phyloP scores from a whole-genome alignment of 306 rosid genomes.

The Trifolium repens region DNA sequence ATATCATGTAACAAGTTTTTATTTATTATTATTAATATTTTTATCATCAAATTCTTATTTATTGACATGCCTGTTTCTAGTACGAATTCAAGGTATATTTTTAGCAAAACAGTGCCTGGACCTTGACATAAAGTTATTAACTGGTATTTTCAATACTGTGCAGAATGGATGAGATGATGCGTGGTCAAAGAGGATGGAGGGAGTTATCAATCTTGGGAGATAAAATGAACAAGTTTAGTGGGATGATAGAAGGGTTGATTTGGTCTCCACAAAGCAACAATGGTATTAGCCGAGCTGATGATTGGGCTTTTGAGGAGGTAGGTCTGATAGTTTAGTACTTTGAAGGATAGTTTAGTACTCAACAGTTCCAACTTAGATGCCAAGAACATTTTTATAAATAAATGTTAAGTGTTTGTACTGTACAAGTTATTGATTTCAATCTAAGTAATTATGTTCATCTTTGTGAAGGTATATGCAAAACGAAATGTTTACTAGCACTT shows the following conservation, averaged over 20 bases:
- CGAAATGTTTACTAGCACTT: too few relatives aligned
- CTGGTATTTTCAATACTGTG: constrained; percentile 37
- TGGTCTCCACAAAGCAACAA: constrained; percentile 89
- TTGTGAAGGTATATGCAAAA: too few relatives aligned
- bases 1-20: constrained; percentile 26
- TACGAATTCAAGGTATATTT: too few relatives aligned
- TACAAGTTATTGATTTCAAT: too few relatives aligned
- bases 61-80: too few relatives aligned
- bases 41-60: constrained; percentile 28
- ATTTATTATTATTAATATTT: not conserved
- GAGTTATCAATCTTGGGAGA: constrained; percentile 93
- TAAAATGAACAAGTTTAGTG: constrained; percentile 87
- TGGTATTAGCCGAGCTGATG: constrained; percentile 61
- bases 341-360: constrained; percentile 6
- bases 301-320: constrained; percentile 97
- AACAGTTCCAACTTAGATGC: not conserved
- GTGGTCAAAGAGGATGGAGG: constrained; percentile 99
- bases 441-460: too few relatives aligned
- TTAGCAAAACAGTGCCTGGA: too few relatives aligned
- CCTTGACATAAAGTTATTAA: too few relatives aligned
- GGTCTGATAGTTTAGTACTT: constrained; percentile 44
- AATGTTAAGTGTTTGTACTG: too few relatives aligned
- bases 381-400: too few relatives aligned
- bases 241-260: constrained; percentile 95
- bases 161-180: constrained; percentile 99